phyloP scores from a whole-genome alignment of 176 grass and related monocot genomes.

The Triticum timopheevii region DNA sequence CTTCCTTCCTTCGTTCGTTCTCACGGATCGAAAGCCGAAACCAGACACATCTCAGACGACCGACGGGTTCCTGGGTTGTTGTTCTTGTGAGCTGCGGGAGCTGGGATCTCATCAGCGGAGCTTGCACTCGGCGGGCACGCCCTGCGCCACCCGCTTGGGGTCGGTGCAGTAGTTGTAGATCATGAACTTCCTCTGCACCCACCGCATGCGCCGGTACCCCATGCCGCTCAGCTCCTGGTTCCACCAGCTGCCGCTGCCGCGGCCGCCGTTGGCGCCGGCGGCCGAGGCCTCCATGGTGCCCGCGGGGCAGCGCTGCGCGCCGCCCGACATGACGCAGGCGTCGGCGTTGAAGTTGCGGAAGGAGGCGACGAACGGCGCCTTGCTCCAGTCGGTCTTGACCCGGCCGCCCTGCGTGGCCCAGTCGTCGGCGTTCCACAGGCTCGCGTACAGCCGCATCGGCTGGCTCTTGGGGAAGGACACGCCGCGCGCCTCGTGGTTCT shows the following conservation, averaged over 20 bases:
- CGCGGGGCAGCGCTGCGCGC: constrained; percentile 30
- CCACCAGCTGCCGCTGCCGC: constrained; percentile 46
- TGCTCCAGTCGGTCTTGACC: constrained; percentile 69
- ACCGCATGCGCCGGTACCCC: constrained; percentile 47
- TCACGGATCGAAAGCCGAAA: background rate
- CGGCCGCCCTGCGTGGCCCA: constrained; percentile 81
- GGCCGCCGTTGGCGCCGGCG: background rate
- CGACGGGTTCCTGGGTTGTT: background rate
- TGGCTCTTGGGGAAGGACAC: constrained; percentile 70
- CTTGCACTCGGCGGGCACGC: constrained; percentile 67
- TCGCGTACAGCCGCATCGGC: constrained; percentile 72
- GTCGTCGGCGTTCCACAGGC: constrained; percentile 72
- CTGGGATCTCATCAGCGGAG: constrained; percentile 23
- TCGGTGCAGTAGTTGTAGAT: constrained; percentile 85
- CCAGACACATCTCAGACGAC: background rate
- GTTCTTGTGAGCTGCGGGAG: background rate
- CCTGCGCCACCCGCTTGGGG: constrained; percentile 62
- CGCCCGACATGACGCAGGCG: constrained; percentile 24
- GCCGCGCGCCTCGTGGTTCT: constrained; percentile 57
- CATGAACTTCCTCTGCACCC: constrained; percentile 81
- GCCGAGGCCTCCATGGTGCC: constrained; percentile 13
- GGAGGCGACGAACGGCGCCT: constrained; percentile 64
- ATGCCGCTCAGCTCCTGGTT: constrained; percentile 55
- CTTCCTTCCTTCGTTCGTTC: background rate
- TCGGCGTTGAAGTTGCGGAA: constrained; percentile 58